These are phyloP conservation scores for Pestalotiopsis sp. DNA, from an alignment of 2,329 filamentous ascomycete genomes.

Conservation along the genomic window DNA sequence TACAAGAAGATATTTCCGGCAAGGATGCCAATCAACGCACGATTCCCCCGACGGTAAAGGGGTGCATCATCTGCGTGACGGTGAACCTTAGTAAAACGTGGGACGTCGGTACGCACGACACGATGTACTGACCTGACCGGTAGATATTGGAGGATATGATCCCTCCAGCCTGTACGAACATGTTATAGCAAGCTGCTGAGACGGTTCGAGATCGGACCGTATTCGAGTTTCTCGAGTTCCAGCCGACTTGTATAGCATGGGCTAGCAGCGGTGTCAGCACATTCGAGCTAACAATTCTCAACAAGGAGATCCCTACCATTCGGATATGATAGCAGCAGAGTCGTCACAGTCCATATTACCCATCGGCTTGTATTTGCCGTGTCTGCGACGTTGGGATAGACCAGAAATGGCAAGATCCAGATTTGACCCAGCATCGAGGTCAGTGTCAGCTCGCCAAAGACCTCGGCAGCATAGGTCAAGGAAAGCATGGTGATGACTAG, in stretches of 20 bases:
- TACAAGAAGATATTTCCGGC: constrained; percentile 35
- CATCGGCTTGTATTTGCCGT: constrained; percentile 38
- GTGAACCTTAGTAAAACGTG: neutral
- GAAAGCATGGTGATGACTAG: constrained; percentile 34
- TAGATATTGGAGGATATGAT: constrained; percentile 41
- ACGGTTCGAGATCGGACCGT: constrained; percentile 63
- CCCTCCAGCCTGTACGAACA: constrained; percentile 46
- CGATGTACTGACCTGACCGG: neutral
- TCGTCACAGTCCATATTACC: constrained; percentile 42
- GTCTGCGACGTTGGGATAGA: constrained; percentile 46
- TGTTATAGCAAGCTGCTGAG: constrained; percentile 61
- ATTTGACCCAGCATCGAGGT: constrained; percentile 49
- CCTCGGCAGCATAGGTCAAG: constrained; percentile 39
- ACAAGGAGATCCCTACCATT: constrained; percentile 31
- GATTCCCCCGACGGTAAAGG: constrained; percentile 45
- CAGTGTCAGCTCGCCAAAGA: constrained; percentile 48
- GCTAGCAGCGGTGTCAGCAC: constrained; percentile 7
- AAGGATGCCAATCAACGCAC: constrained; percentile 38
- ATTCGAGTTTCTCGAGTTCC: constrained; percentile 55
- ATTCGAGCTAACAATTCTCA: neutral
- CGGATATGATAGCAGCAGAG: constrained; percentile 40
- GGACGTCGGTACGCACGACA: constrained; percentile 46
- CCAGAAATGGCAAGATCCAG: constrained; percentile 61
- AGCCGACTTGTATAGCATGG: constrained; percentile 22
- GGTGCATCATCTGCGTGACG: constrained; percentile 44